Base-by-base conservation (phyloP, 345 rosid genomes). In the Gossypium arboreum region DNA sequence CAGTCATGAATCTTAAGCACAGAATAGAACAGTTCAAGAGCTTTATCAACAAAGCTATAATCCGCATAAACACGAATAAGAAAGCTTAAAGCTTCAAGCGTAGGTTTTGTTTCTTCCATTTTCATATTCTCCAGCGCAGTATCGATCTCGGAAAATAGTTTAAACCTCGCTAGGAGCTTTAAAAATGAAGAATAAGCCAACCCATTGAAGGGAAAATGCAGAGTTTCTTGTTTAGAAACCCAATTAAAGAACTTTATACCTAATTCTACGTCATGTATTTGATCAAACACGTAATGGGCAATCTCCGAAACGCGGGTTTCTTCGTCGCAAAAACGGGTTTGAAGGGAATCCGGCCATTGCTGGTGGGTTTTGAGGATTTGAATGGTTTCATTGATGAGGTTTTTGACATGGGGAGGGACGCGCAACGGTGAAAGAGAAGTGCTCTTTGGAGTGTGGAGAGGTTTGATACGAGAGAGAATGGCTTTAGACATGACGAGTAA, bases 261-360 rank as follows among this genome's bases (percentile, higher is more conserved):
- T 81, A 91, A 75, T 39, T 81, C 88, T 0, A 84, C 82, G 81
- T 92, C 84, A n/a, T 69, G 82, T 77, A 90, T 78, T 83, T 79
- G 84, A 74, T 92, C 94, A 69, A 94, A 85, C 62, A 94, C 91
- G 68, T 76, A 72, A 81, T 81, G 90, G 24, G 95, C 86, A 72
- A 94, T 76, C 24, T 88, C 89, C 9, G 87, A 82, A 76, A 85
- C 77, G 20, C 29, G 78, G 22, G 81, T 72, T 73, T 84, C 87
- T 7, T 86, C 84, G 0, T 75, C 81, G 64, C 20, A n/a, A 24
- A 85, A 86, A 25, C 69, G 85, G 41, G 43, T 83, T 15, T 85
- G 82, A 16, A 92, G 64, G 9, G 64, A 59, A 59, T 59, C 41
- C 12, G 64, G 64, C 64, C 64, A 59, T 59, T 59, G 41, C 0